A percentile compares a stretch with the other conserved stretches of the same genome.
Evolutionary conservation across 2,329 filamentous ascomycete genomes (phyloP).

Genomic region (Aspergillus brunneoviolaceus): DNA sequence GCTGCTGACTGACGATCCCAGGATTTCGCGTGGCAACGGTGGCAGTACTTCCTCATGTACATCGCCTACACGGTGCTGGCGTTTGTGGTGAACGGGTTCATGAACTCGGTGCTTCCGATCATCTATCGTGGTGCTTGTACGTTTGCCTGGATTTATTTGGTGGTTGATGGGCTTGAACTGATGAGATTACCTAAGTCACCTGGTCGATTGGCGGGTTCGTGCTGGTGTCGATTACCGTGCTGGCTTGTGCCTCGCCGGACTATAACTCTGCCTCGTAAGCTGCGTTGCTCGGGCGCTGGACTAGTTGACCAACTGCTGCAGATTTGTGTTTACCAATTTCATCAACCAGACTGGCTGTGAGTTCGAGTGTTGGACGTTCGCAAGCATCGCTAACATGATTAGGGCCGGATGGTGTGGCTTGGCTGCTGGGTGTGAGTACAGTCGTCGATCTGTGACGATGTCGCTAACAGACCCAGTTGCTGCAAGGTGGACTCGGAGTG

Average conservation of each 20-base stretch:
- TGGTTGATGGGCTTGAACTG: not conserved
- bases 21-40: constrained; percentile 56
- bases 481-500: constrained; percentile 52
- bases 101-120: constrained; percentile 60
- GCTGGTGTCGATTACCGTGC: constrained; percentile 66
- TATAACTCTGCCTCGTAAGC: constrained; percentile 63
- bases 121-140: constrained; percentile 64
- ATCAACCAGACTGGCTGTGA: constrained; percentile 65
- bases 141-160: not conserved
- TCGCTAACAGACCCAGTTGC: constrained; percentile 23
- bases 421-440: constrained; percentile 40
- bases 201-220: constrained; percentile 69
- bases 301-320: constrained; percentile 12
- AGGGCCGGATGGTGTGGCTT: constrained; percentile 61
- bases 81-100: constrained; percentile 65
- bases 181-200: constrained; percentile 43
- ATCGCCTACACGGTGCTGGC: constrained; percentile 61
- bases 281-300: not conserved
- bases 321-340: constrained; percentile 60
- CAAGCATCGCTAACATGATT: constrained; percentile 13
- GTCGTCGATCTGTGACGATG: too few species aligned
- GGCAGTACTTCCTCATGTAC: constrained; percentile 74
- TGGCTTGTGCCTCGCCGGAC: constrained; percentile 64
- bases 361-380: not conserved
- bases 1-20: constrained; percentile 6